A percentile compares a stretch with the other conserved stretches of the same genome.
These are phyloP conservation scores for Pseudocercospora crystallina DNA, from an alignment of 2,329 filamentous ascomycete species.

Conservation along the genomic window DNA sequence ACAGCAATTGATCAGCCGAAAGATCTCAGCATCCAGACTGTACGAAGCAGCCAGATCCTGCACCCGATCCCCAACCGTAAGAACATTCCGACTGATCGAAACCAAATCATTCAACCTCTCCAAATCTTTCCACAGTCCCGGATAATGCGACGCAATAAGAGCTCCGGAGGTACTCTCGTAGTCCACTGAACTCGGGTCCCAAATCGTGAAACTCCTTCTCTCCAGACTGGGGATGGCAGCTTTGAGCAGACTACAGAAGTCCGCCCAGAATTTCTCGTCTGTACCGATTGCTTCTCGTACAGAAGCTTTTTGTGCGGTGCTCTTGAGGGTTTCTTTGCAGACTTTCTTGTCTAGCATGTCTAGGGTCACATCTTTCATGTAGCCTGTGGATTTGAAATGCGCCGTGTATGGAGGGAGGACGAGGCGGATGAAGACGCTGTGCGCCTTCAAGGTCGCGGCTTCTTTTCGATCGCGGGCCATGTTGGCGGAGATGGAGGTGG, in stretches of 20 bases:
- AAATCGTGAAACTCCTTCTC: conserved; percentile 60
- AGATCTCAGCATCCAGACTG: conserved; percentile 60
- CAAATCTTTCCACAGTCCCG: conserved; percentile 60
- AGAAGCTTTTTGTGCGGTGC: conserved; percentile 56
- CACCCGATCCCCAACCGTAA: conserved; percentile 60
- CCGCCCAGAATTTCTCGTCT: conserved; percentile 59
- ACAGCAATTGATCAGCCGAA: conserved; percentile 62
- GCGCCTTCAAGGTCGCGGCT: conserved; percentile 27
- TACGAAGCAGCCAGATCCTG: conserved; percentile 63
- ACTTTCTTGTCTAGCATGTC: conserved; percentile 56
- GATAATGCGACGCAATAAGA: conserved; percentile 61
- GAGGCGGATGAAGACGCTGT: conserved; percentile 47
- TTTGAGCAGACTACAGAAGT: conserved; percentile 57
- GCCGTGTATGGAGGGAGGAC: conserved; percentile 51
- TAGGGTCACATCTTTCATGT: conserved; percentile 60
- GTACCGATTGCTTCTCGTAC: conserved; percentile 57
- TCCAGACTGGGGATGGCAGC: conserved; percentile 63
- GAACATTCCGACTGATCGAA: conserved; percentile 61
- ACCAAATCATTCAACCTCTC: conserved; percentile 63
- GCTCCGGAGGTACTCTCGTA: conserved; percentile 61
- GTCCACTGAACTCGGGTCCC: conserved; percentile 56
- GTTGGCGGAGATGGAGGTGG: conserved; percentile 3
- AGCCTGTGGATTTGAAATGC: conserved; percentile 60
- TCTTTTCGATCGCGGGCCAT: conserved; percentile 2
- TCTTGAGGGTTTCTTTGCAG: conserved; percentile 60